Evolutionary conservation across 2,329 filamentous ascomycete species (phyloP).

Genomic region (Podosphaera fusca): DNA sequence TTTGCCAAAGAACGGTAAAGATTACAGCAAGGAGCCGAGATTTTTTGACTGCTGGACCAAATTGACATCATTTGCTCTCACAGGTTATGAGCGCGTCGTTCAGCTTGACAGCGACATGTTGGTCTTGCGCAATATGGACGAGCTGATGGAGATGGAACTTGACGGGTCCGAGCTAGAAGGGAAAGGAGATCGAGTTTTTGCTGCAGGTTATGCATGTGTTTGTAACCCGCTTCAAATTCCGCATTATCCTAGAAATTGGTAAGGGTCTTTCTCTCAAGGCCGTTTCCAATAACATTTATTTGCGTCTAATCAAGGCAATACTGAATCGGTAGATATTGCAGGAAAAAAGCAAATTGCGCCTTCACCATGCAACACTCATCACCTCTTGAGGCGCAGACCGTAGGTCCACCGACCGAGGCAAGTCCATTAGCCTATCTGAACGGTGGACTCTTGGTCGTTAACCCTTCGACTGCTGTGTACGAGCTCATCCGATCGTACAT

Average conservation of each 20-base stretch:
- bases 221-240: conserved; percentile 61
- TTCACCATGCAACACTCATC: conserved; percentile 29
- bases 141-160: conserved; percentile 63
- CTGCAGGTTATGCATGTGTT: conserved; percentile 62
- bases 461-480: conserved; percentile 26
- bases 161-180: conserved; percentile 31
- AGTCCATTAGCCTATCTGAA: conserved; percentile 30
- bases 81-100: conserved; percentile 56
- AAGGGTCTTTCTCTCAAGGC: conserved; percentile 8
- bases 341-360: conserved; percentile 31
- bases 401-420: conserved; percentile 21
- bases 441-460: conserved; percentile 33
- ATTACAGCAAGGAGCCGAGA: conserved; percentile 55
- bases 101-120: conserved; percentile 82
- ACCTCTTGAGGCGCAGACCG: conserved; percentile 24
- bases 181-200: conserved; percentile 42
- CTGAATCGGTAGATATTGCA: conserved; percentile 2
- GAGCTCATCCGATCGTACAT: conserved; percentile 27
- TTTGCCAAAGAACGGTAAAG: conserved; percentile 37
- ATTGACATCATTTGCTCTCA: conserved; percentile 53
- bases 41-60: conserved; percentile 89
- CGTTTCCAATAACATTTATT: background rate
- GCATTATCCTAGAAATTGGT: conserved; percentile 61
- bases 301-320: background rate
- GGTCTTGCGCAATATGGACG: conserved; percentile 66